phyloP scores from a whole-genome alignment of 2,329 filamentous ascomycete species.

The Fusarium albosuccineum region DNA sequence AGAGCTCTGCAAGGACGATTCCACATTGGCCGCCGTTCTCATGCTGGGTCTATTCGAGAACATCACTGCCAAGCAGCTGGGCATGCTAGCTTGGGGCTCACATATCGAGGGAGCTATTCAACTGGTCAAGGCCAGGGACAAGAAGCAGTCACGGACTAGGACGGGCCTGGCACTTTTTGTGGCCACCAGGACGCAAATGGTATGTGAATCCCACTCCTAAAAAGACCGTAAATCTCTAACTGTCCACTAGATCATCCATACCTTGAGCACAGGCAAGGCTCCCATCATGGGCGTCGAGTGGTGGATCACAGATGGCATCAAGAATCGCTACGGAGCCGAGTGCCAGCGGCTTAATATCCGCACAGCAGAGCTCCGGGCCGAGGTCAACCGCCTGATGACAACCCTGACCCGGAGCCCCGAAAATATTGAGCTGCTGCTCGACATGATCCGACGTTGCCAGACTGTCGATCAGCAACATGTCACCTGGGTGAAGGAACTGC shows the following conservation, averaged over 20 bases:
- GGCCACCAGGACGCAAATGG: constrained; percentile 72
- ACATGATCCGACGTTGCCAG: constrained; percentile 65
- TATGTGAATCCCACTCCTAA: constrained; percentile 46
- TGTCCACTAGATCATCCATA: constrained; percentile 65
- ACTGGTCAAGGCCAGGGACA: constrained; percentile 69
- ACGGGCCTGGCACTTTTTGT: constrained; percentile 69
- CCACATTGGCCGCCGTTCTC: constrained; percentile 70
- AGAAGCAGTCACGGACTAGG: constrained; percentile 66
- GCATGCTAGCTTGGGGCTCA: constrained; percentile 71
- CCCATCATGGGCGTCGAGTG: constrained; percentile 69
- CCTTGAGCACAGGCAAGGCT: constrained; percentile 64
- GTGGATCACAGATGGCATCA: constrained; percentile 69
- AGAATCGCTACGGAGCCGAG: constrained; percentile 61
- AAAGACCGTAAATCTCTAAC: constrained; percentile 15
- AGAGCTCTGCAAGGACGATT: constrained; percentile 64
- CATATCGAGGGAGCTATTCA: constrained; percentile 75
- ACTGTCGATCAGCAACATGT: constrained; percentile 65
- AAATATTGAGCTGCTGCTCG: constrained; percentile 63
- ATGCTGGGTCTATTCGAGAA: constrained; percentile 72
- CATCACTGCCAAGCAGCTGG: constrained; percentile 67
- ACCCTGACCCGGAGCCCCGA: constrained; percentile 61
- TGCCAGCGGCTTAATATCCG: constrained; percentile 67
- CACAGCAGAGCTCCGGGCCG: constrained; percentile 67
- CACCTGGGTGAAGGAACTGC: constrained; percentile 64
- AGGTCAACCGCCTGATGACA: constrained; percentile 65